Conservation (phyloP, 2,329 filamentous ascomycete species). For the Lojkania enalia region DNA sequence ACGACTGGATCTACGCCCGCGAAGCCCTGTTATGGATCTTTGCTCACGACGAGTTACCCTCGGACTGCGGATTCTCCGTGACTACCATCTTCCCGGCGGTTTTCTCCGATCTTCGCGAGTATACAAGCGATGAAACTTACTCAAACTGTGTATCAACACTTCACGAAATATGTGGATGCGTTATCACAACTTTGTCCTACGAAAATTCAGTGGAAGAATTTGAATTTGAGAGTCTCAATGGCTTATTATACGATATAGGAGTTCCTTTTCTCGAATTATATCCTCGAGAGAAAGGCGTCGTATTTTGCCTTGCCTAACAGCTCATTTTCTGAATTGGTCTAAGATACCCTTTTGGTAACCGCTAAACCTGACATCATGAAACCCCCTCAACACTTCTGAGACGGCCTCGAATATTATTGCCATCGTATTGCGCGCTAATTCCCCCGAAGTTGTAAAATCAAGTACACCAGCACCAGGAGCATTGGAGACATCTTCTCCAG, state of each 20-base stretch:
- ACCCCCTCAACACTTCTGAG: too few species aligned
- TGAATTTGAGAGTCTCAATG: background rate
- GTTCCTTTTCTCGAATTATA: background rate
- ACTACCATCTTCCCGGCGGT: background rate
- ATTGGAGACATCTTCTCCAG: too few species aligned
- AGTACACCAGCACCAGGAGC: too few species aligned
- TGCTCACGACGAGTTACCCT: background rate
- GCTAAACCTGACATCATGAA: too few species aligned
- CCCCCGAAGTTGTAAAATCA: too few species aligned
- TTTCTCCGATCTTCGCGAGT: background rate
- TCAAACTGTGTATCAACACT: background rate
- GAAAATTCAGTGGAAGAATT: background rate
- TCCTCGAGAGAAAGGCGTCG: slow-evolving; percentile 24
- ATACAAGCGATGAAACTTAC: background rate
- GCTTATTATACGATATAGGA: background rate
- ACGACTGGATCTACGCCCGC: background rate
- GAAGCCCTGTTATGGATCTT: background rate
- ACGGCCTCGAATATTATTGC: too few species aligned
- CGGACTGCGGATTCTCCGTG: background rate
- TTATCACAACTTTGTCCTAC: background rate
- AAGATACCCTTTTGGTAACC: too few species aligned
- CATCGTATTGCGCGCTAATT: too few species aligned
- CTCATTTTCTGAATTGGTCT: too few species aligned
- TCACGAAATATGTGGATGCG: background rate
- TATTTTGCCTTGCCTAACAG: background rate